These are phyloP conservation scores for Phtheirospermum japonicum DNA, from an alignment of 257 asterid species.

Conservation along the genomic window DNA sequence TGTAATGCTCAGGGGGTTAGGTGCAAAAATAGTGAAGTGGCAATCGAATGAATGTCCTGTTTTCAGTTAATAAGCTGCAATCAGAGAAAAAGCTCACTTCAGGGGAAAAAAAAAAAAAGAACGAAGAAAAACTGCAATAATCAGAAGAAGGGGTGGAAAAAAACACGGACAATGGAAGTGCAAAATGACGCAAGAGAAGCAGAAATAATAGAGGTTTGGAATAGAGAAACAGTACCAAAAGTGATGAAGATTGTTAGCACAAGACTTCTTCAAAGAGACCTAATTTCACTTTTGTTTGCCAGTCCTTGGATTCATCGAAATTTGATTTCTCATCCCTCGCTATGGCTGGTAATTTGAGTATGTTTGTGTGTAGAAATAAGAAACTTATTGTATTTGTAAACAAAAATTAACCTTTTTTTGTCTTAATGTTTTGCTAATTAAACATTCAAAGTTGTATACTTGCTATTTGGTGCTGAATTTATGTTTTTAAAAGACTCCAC, in stretches of 20 bases:
- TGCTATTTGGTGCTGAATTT: too few relatives aligned
- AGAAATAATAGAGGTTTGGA: slow-evolving; percentile 48
- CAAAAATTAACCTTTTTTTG: background rate
- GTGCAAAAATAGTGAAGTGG: too few relatives aligned
- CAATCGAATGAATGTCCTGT: too few relatives aligned
- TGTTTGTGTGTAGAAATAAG: background rate
- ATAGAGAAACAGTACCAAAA: slow-evolving; percentile 64
- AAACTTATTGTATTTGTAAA: too few relatives aligned
- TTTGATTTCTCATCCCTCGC: slow-evolving; percentile 66
- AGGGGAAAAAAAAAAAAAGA: too few relatives aligned
- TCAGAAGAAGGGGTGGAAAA: background rate
- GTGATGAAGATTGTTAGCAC: slow-evolving; percentile 82
- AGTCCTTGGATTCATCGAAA: slow-evolving; percentile 65
- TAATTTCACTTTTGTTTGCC: slow-evolving; percentile 60
- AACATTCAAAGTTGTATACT: too few relatives aligned
- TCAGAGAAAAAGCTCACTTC: too few relatives aligned
- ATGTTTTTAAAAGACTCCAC: too few relatives aligned
- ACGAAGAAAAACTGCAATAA: background rate
- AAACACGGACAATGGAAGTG: slow-evolving; percentile 20
- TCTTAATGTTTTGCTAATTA: too few relatives aligned
- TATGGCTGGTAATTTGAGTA: slow-evolving; percentile 62
- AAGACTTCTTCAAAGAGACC: slow-evolving; percentile 67
- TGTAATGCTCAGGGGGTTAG: too few relatives aligned
- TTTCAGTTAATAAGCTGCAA: too few relatives aligned
- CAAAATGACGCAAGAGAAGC: slow-evolving; percentile 11